Base-by-base conservation (phyloP, 495 filamentous ascomycete species). In the Xylaria grammica region DNA sequence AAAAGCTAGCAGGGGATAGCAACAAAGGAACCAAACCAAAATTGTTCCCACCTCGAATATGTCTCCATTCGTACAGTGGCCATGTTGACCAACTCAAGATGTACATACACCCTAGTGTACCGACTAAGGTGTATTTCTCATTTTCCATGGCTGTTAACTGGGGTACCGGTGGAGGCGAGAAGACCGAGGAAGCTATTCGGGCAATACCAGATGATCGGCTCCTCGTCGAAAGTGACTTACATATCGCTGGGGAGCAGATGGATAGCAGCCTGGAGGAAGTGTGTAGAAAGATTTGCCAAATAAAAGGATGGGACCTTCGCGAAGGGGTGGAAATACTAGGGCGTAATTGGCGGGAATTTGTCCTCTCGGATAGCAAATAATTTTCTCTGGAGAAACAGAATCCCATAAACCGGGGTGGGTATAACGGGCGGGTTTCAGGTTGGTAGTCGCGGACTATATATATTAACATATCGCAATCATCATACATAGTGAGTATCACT, bases 21-120 rank as follows among this genome's bases (percentile, higher is more conserved):
- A 8, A 19, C 38, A 44, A 36, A 13, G 51, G 17, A 9, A 20
- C 20, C 32, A 62, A 63, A 30, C 67, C 63, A 11, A 78, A 82
- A 44, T 90, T 90, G 0, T 99, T 90, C 71, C 95, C 95, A 9
- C 93, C 94, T 1, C 85, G 94, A 34, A 89, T 98, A 68, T 99
- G 95, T 71, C 83, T 99, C 68, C 95, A 99, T 76, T 97, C 93
- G 0, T 99, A 91, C 73, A 93, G 91, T 34, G 96, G 93, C 0
- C 84, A 90, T n/a, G 76, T 85, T 22, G 88, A 95, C 42, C 83
- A 86, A 27, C 70, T 97, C 30, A 90, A 84, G 50, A 92, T 94
- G 73, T 97, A 96, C 65, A 75, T 93, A 63, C 79, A 90, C 66
- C 87, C 86, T 2, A 83, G 87, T 0, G 86, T 95, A 22, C 94